Conservation (phyloP, 805 yeast species). For the Kodamaea laetipori region DNA sequence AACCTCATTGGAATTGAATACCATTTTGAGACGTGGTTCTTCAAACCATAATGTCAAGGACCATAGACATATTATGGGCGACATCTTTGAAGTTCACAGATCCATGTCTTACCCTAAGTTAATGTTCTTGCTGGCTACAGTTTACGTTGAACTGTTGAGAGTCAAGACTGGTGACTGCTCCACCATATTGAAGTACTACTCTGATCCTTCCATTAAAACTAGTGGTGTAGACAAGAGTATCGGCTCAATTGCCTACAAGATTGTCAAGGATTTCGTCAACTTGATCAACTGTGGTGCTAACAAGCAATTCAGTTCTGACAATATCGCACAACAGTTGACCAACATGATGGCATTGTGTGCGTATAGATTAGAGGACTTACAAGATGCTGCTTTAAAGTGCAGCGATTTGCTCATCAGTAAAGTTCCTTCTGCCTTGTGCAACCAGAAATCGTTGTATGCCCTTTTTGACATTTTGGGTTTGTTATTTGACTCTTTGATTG, state of each 20-base stretch:
- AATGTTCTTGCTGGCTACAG: slow-evolving; percentile 84
- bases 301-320: slow-evolving; percentile 55
- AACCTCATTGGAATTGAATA: slow-evolving; percentile 87
- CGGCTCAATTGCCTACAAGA: slow-evolving; percentile 61
- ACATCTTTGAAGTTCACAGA: slow-evolving; percentile 52
- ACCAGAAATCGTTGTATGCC: slow-evolving; percentile 69
- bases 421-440: slow-evolving; percentile 80
- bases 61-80: slow-evolving; percentile 64
- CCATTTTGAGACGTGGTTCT: slow-evolving; percentile 86
- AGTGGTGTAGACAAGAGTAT: slow-evolving; percentile 70
- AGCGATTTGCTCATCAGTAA: slow-evolving; percentile 65
- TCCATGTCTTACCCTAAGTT: slow-evolving; percentile 69
- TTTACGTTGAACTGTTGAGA: slow-evolving; percentile 76
- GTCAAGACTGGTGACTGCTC: slow-evolving; percentile 82
- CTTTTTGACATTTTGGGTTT: slow-evolving; percentile 78
- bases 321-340: slow-evolving; percentile 66
- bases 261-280: slow-evolving; percentile 57
- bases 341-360: slow-evolving; percentile 70
- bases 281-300: slow-evolving; percentile 56
- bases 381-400: slow-evolving; percentile 76
- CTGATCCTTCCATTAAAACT: slow-evolving; percentile 77
- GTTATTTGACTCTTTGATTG: slow-evolving; percentile 76
- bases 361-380: slow-evolving; percentile 73
- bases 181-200: slow-evolving; percentile 71
- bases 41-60: slow-evolving; percentile 77